Conservation (phyloP, 768 basidiomycete species). For the Suillus plorans region DNA sequence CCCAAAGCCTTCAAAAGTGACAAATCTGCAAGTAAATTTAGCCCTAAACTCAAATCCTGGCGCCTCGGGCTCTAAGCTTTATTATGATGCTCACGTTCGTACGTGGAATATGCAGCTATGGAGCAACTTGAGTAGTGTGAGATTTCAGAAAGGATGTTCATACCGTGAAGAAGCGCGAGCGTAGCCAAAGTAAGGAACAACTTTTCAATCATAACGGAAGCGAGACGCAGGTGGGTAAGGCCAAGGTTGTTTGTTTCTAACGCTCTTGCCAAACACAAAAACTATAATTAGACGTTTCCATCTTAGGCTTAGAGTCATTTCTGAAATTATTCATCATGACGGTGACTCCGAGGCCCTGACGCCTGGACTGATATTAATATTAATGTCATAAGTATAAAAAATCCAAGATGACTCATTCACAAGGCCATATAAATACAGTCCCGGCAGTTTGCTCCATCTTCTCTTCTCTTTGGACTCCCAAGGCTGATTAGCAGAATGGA, state of each 20-base stretch:
- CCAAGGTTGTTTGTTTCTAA: not conserved
- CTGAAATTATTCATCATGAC: too few species aligned
- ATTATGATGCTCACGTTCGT: slow-evolving; percentile 58
- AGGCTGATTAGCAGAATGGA: not conserved
- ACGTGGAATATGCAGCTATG: slow-evolving; percentile 78
- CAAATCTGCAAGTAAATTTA: slow-evolving; percentile 48
- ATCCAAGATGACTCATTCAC: too few species aligned
- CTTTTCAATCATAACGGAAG: slow-evolving; percentile 44
- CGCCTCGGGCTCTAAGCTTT: not conserved
- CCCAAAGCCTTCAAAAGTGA: slow-evolving; percentile 77
- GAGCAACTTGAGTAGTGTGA: slow-evolving; percentile 6
- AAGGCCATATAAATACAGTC: not conserved
- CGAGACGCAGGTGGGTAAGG: not conserved
- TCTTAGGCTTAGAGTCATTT: too few species aligned
- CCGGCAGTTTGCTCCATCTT: not conserved
- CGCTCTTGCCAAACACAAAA: not conserved
- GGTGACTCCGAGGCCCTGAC: too few species aligned
- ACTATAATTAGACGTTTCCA: not conserved
- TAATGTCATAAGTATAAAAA: too few species aligned
- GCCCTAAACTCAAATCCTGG: slow-evolving; percentile 7
- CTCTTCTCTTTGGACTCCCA: not conserved
- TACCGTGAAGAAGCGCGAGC: slow-evolving; percentile 56
- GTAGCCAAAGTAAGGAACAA: slow-evolving; percentile 46
- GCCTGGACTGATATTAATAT: too few species aligned
- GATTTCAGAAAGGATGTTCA: slow-evolving; percentile 15